These are phyloP conservation scores for Globisporangium yorkense DNA, from an alignment of 352 stramenopile species.

Conservation along the genomic window DNA sequence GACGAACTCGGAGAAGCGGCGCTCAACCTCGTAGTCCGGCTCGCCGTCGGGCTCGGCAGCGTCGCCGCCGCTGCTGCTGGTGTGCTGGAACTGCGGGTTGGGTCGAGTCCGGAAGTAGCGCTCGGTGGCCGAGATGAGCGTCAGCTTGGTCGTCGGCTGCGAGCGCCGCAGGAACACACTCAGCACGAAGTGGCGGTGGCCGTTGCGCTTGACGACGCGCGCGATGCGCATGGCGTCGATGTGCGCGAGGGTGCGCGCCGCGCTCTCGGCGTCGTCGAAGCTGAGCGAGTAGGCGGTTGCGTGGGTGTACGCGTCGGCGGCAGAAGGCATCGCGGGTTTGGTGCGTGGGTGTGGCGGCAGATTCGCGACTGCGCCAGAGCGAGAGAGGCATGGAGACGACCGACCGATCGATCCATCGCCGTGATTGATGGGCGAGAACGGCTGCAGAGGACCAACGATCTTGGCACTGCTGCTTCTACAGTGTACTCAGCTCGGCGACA, in stretches of 20 bases:
- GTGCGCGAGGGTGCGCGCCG: background rate
- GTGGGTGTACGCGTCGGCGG: background rate
- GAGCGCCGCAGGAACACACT: constrained; percentile 4
- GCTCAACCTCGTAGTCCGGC: constrained; percentile 50
- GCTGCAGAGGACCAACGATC: background rate
- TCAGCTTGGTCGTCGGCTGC: background rate
- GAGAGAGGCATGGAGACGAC: no score
- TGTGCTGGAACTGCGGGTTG: background rate
- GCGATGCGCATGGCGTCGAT: constrained; percentile 6
- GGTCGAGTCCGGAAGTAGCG: constrained; percentile 1
- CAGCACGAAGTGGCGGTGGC: constrained; percentile 11
- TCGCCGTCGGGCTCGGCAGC: background rate
- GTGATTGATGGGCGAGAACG: background rate
- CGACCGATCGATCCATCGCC: no score
- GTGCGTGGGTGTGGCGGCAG: background rate
- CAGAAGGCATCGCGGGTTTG: background rate
- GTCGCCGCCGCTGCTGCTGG: background rate
- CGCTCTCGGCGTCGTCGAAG: background rate
- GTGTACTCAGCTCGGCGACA: no score
- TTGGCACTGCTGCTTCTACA: background rate
- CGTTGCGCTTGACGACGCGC: constrained; percentile 9
- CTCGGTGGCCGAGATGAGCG: constrained; percentile 2
- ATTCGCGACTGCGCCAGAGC: background rate
- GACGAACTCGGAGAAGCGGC: constrained; percentile 52
- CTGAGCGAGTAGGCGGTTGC: background rate